phyloP scores from a whole-genome alignment of 78 protist genomes.

The Acrasis kona region DNA sequence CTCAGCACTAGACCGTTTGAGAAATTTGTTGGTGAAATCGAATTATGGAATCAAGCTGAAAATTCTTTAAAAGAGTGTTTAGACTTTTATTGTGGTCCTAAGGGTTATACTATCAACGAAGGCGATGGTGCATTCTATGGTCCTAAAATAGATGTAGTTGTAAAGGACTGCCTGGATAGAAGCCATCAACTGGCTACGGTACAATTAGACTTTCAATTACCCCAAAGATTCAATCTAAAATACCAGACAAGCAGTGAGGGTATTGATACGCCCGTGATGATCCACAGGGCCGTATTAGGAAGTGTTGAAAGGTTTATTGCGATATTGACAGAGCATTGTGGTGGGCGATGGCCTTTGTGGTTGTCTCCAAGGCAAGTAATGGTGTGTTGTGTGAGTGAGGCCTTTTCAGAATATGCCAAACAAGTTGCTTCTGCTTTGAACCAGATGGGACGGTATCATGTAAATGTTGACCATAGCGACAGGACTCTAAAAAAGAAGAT shows the following conservation, averaged over 20 bases:
- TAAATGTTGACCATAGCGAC: conserved; percentile 49
- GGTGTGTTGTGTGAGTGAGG: conserved; percentile 67
- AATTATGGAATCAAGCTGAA: conserved; percentile 84
- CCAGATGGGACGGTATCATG: conserved; percentile 39
- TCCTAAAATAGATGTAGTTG: conserved; percentile 94
- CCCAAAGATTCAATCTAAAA: conserved; percentile 73
- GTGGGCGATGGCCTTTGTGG: conserved; percentile 99
- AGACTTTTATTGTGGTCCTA: too few relatives aligned
- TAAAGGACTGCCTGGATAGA: conserved; percentile 78
- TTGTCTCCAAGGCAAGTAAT: conserved; percentile 97
- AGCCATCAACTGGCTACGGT: conserved; percentile 94
- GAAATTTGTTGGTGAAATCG: conserved; percentile 62
- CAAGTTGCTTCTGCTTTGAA: conserved; percentile 20
- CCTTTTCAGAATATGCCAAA: conserved; percentile 60
- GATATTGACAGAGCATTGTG: conserved; percentile 89
- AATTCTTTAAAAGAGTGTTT: conserved; percentile 42
- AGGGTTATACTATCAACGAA: conserved; percentile 60
- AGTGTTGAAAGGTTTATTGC: conserved; percentile 96
- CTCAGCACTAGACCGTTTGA: conserved; percentile 87
- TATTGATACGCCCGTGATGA: conserved; percentile 88
- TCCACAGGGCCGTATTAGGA: conserved; percentile 98
- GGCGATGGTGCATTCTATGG: conserved; percentile 99
- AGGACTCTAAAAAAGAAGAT: conserved; percentile 63
- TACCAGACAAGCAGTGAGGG: conserved; percentile 12
- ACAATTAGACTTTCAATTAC: conserved; percentile 96